Base-by-base conservation (phyloP, 371 early-diverging fungal species). In the Capniomyces stellatus region DNA sequence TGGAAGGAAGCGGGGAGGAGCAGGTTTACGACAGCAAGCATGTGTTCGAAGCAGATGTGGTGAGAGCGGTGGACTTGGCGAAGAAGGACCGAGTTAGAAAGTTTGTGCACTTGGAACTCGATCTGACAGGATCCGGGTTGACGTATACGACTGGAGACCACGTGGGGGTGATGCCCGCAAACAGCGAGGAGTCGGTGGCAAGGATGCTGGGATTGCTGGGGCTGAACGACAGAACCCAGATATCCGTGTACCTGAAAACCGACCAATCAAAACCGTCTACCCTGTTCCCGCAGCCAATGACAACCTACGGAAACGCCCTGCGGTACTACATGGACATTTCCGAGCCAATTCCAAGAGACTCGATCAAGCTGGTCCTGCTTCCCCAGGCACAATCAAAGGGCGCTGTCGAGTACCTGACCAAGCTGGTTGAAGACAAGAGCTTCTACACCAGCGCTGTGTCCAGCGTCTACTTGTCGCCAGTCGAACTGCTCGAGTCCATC, bases 81-180 rank as follows among this genome's bases (percentile, higher is more conserved):
- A 54, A 67, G 1, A 70, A 69, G n/a, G 51, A 64, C 18, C 54
- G 68, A 29, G 82, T 79, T 50, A 85, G 96, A 46, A 76, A 85
- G 57, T 87, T 92, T 63, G 64, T 91, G 51, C 98, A 97, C 66
- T 62, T 93, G 56, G 98, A 97, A 57, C 71, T 97, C 12, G 94
- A 92, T 57, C 71, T 93, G 30, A 57, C 70, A 3, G 84, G 77
- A 41, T 77, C 83, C 18, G 85, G 83, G 24, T 62, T 95, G 55
- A 69, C 63, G 23, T 95, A 97, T 60, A 76, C 82, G 52, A 74
- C 92, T 8, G 98, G 98, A 46, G 98, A 97, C 61, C 96, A 97
- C 59, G 73, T 92, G 52, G 95, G 89, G n/a, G 72, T 97, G 46
- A 92, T 82, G 78, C 86, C 95, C 1, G 73, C 78, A 22, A 97